Conservation (phyloP, 495 filamentous ascomycete genomes). For the Podospora appendiculata region DNA sequence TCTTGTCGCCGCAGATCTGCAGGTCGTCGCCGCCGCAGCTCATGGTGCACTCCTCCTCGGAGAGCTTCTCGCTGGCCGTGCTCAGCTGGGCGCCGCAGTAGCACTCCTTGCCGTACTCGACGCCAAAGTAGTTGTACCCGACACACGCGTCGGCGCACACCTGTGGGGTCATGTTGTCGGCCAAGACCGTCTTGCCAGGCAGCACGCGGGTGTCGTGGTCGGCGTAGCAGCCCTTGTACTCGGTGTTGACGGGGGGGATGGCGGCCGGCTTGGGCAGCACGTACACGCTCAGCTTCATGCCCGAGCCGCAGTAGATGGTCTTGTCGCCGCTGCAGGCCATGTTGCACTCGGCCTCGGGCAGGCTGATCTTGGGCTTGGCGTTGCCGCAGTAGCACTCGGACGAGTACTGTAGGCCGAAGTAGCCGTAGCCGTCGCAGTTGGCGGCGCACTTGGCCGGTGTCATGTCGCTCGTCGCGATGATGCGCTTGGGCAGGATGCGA, state of each 20-base stretch:
- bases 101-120: conserved; percentile 9
- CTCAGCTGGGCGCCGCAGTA: conserved; percentile 6
- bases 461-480: conserved; percentile 8
- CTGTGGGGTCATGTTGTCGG: conserved; percentile 14
- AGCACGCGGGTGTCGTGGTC: background rate
- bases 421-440: conserved; percentile 8
- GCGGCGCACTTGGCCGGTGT: conserved; percentile 18
- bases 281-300: conserved; percentile 1
- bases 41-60: conserved; percentile 4
- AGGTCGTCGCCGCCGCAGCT: background rate
- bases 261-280: too few species aligned
- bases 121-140: conserved; percentile 6
- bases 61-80: background rate
- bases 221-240: conserved; percentile 10
- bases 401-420: conserved; percentile 13
- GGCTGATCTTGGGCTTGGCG: background rate
- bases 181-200: background rate
- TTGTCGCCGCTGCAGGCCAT: conserved; percentile 10
- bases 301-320: background rate
- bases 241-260: background rate
- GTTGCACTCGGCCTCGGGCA: conserved; percentile 4
- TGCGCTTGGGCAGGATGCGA: conserved; percentile 8
- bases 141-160: conserved; percentile 15
- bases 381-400: conserved; percentile 15
- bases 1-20: conserved; percentile 2